Base-by-base conservation (phyloP, 768 basidiomycete genomes). In the Leccinum longicurvipes region DNA sequence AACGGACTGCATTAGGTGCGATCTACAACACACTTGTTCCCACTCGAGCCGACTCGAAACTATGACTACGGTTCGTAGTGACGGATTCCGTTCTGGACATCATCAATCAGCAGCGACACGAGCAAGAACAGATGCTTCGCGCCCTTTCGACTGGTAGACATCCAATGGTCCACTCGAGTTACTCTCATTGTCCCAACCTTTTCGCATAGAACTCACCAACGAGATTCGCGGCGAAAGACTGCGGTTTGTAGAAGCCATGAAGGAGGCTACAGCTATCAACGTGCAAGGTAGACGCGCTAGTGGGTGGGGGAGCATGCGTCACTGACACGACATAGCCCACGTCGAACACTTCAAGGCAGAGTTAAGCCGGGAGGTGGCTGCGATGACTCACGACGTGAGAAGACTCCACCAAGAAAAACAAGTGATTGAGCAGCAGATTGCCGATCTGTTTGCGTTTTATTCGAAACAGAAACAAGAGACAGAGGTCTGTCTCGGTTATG, bases 241-340 rank as follows among this genome's bases (percentile, higher is more conserved):
- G 52, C 78, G 89, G 6, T 94, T 95, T 63, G 89, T 94, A 6
- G 93, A 95, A 63, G 91, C 93, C n/a, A 95, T 94, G 92, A 90
- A 90, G 67, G 89, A 93, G 62, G 93, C 91, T 1, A 95, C 93
- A 0, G 83, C 84, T 2, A 89, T 95, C 62, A 93, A 94, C 60
- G 84, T 95, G 3, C 86, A 90, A 68, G 75, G 90, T 88, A 70
- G 66, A 74, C 56, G 15, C 28, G 9, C 31, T 47, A 32, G 47
- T 7, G 4, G 3, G 42, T 42, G 17, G 3, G 2, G 47, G 31
- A 23, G n/a, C n/a, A 14, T 24, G 11, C 25, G 29, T 23, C 14
- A 17, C 60, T 64, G 47, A 62, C 50, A 14, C 25, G 46, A 28
- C 54, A 4, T 62, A 92, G 91, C 82, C 23, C 92, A 94, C 61